Conservation (phyloP, 2,329 filamentous ascomycete species). For the Exserohilum rostratum region DNA sequence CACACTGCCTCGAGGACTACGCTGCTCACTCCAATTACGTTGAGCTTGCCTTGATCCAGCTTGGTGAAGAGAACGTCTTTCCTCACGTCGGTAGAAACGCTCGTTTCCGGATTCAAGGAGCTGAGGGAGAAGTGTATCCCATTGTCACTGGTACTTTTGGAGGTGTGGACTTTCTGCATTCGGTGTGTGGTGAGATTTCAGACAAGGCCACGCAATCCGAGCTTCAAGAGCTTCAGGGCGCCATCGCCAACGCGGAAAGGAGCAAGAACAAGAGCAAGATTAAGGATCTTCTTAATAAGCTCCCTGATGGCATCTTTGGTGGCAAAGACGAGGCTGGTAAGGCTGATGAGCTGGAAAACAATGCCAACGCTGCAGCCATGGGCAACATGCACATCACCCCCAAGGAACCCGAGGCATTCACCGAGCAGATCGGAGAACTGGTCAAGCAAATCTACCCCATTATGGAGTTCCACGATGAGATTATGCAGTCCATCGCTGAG, state of each 20-base stretch:
- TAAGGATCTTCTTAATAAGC: slow-evolving; percentile 78
- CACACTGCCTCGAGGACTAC: slow-evolving; percentile 89
- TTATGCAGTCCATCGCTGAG: slow-evolving; percentile 78
- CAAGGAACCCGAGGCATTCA: slow-evolving; percentile 82
- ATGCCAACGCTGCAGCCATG: slow-evolving; percentile 76
- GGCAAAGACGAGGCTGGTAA: slow-evolving; percentile 75
- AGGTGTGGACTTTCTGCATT: slow-evolving; percentile 92
- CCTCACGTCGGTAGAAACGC: slow-evolving; percentile 83
- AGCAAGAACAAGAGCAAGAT: slow-evolving; percentile 75
- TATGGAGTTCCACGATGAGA: slow-evolving; percentile 87
- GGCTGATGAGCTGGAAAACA: slow-evolving; percentile 78
- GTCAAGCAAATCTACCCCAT: slow-evolving; percentile 85
- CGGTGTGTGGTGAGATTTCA: slow-evolving; percentile 77
- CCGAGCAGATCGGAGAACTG: slow-evolving; percentile 73
- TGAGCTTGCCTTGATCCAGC: slow-evolving; percentile 84
- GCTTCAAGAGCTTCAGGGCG: slow-evolving; percentile 85
- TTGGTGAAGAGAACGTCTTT: slow-evolving; percentile 81
- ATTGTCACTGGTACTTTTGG: slow-evolving; percentile 91
- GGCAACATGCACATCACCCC: slow-evolving; percentile 76
- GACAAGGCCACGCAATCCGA: slow-evolving; percentile 93
- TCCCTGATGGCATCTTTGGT: slow-evolving; percentile 81
- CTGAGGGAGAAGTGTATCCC: slow-evolving; percentile 72
- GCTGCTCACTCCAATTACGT: slow-evolving; percentile 93
- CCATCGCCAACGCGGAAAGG: slow-evolving; percentile 67
- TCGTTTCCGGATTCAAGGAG: slow-evolving; percentile 71